Evolutionary conservation across 1,284 basidiomycete species (phyloP).

Genomic region (Microbotryomycetes sp.): DNA sequence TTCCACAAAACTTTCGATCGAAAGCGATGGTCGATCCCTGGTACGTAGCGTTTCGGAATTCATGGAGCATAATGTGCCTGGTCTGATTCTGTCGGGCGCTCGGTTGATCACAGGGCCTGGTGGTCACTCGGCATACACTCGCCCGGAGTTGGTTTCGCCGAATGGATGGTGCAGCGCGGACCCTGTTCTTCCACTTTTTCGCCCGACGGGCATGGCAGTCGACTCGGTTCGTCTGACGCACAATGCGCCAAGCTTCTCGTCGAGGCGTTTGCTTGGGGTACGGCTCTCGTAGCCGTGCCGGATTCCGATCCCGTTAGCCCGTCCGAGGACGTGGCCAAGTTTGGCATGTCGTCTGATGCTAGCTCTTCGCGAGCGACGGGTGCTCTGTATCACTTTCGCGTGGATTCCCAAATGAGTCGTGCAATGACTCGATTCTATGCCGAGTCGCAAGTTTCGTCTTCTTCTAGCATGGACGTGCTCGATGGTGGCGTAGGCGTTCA

Average conservation of each 20-base stretch:
- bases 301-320: background rate
- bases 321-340: no score
- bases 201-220: no score
- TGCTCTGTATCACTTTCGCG: background rate
- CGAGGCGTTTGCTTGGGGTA: background rate
- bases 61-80: background rate
- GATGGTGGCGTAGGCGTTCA: background rate
- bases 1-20: background rate
- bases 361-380: background rate
- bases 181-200: background rate
- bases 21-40: background rate
- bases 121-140: conserved; percentile 4
- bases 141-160: background rate
- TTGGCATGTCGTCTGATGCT: background rate
- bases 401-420: background rate
- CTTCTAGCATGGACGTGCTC: background rate
- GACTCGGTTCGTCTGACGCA: no score
- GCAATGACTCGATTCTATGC: background rate
- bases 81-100: background rate
- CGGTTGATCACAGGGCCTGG: background rate
- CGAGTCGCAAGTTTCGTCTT: background rate
- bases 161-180: background rate
- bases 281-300: background rate
- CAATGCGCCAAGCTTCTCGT: background rate
- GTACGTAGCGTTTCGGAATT: background rate